Conservation (phyloP, 73 alveolate species). For the Tetrahymena borealis region DNA sequence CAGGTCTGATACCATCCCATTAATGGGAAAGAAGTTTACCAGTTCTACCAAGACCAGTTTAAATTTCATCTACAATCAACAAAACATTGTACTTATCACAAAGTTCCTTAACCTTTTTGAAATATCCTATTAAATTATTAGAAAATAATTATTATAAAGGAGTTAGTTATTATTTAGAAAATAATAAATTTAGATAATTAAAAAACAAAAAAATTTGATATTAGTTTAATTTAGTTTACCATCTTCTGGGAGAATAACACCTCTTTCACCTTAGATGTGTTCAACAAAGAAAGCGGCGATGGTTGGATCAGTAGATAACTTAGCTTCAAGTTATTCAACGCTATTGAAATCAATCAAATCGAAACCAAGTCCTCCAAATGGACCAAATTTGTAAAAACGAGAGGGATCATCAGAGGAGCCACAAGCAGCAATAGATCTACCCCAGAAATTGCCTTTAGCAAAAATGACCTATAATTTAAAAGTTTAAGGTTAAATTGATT, state of each 20-base stretch:
- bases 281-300: constrained; percentile 71
- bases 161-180: background rate
- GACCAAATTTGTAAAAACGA: constrained; percentile 82
- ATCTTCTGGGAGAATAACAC: constrained; percentile 80
- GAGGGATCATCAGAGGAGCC: constrained; percentile 81
- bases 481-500: background rate
- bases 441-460: constrained; percentile 88
- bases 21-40: constrained; percentile 83
- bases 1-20: constrained; percentile 69
- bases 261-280: constrained; percentile 96
- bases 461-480: constrained; percentile 3
- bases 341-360: constrained; percentile 68
- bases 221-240: background rate
- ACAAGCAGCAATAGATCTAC: constrained; percentile 89
- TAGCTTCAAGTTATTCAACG: constrained; percentile 58
- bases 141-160: background rate
- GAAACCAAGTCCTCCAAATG: constrained; percentile 85
- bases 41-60: constrained; percentile 91
- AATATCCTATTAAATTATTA: background rate
- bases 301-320: constrained; percentile 46
- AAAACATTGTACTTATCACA: constrained; percentile 75
- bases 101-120: constrained; percentile 46
- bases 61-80: constrained; percentile 80
- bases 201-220: background rate
- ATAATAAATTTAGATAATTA: background rate